Conservation (phyloP, 2,329 filamentous ascomycete species). For the Exophiala aquamarina region DNA sequence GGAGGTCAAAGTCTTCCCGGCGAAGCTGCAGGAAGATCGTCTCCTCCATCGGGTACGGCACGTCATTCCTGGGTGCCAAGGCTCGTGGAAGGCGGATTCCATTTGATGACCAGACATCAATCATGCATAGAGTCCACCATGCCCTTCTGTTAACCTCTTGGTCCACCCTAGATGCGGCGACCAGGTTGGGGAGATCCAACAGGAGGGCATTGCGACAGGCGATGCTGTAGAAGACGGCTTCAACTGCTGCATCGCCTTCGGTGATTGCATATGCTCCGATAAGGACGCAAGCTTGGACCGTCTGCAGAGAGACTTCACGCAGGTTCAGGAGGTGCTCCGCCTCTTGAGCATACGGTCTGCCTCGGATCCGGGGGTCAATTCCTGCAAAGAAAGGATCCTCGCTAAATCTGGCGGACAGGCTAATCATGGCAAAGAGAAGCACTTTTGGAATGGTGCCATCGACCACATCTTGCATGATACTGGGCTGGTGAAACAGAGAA, state of each 20-base stretch:
- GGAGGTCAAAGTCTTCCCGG: conserved; percentile 4
- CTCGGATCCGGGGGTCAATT: conserved; percentile 18
- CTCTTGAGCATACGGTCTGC: conserved; percentile 19
- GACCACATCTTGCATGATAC: conserved; percentile 20
- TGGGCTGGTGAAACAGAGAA: conserved; percentile 24
- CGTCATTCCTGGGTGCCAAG: conserved; percentile 28
- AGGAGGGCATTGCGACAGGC: conserved; percentile 39
- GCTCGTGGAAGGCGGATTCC: conserved; percentile 38
- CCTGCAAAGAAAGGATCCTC: conserved; percentile 16
- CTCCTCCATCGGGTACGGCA: conserved; percentile 41
- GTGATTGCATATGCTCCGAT: conserved; percentile 39
- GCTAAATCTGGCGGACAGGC: conserved; percentile 19
- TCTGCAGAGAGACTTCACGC: conserved; percentile 38
- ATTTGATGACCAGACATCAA: conserved; percentile 42
- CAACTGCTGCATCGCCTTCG: conserved; percentile 31
- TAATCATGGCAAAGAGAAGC: conserved; percentile 17
- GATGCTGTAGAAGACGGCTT: conserved; percentile 41
- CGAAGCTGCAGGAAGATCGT: conserved; percentile 32
- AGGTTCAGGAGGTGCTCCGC: conserved; percentile 32
- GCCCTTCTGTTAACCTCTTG: conserved; percentile 38
- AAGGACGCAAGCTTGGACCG: conserved; percentile 42
- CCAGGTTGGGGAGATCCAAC: conserved; percentile 37
- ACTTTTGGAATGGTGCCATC: conserved; percentile 14
- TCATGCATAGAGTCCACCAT: conserved; percentile 45
- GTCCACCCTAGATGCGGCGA: conserved; percentile 31